These are phyloP conservation scores for Phialophora expanda DNA, from an alignment of 2,329 filamentous ascomycete genomes.

Conservation along the genomic window DNA sequence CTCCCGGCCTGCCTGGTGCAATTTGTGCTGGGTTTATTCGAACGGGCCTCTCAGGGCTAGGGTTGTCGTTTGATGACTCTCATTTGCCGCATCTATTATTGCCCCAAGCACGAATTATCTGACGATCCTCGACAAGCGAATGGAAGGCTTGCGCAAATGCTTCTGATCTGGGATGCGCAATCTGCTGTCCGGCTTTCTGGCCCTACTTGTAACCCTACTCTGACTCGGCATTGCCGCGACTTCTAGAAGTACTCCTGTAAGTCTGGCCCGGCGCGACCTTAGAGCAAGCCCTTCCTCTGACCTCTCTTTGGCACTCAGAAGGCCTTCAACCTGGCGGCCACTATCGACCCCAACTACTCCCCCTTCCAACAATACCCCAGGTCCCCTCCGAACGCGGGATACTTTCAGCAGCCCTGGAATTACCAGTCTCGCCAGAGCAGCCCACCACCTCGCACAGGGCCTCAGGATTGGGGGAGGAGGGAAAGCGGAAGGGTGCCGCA, in stretches of 20 bases:
- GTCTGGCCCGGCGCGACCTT: conserved; percentile 23
- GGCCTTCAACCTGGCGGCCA: conserved; percentile 32
- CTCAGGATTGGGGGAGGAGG: conserved; percentile 33
- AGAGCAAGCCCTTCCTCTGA: conserved; percentile 21
- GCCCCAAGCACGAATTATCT: conserved; percentile 34
- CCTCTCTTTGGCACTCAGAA: conserved; percentile 18
- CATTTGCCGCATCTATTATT: conserved; percentile 35
- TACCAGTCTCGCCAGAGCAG: conserved; percentile 23
- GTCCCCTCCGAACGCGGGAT: conserved; percentile 24
- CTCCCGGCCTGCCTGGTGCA: conserved; percentile 29
- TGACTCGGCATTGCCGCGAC: conserved; percentile 26
- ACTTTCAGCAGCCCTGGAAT: conserved; percentile 27
- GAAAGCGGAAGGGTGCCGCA: conserved; percentile 35
- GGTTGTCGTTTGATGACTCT: conserved; percentile 32
- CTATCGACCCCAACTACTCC: conserved; percentile 30
- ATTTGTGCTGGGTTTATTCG: conserved; percentile 26
- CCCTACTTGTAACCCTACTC: conserved; percentile 32
- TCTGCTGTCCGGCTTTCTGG: conserved; percentile 30
- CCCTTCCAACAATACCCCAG: conserved; percentile 34
- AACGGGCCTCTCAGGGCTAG: conserved; percentile 35
- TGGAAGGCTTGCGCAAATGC: conserved; percentile 33
- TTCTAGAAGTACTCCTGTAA: conserved; percentile 30
- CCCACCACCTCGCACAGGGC: conserved; percentile 18
- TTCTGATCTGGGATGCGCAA: conserved; percentile 36
- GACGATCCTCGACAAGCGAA: conserved; percentile 27